Conservation (phyloP, 352 stramenopile species). For the Globisporangium orthogonon region DNA sequence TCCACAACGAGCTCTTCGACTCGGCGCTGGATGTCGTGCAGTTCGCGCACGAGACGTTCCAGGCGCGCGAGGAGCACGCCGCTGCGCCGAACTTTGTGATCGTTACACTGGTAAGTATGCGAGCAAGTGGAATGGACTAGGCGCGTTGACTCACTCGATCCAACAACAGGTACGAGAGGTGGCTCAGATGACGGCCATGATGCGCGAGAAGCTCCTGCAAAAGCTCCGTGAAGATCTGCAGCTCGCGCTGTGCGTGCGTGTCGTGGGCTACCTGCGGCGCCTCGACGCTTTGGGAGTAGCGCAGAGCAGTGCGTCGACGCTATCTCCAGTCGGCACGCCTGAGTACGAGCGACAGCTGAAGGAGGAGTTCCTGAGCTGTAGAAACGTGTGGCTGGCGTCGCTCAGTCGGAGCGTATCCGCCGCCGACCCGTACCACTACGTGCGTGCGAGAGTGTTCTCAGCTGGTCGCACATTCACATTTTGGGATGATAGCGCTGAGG, state of each 20-base stretch:
- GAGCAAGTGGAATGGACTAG: neutral
- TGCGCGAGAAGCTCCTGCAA: conserved; percentile 75
- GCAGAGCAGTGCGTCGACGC: conserved; percentile 7
- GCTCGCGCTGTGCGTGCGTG: conserved; percentile 70
- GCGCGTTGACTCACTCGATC: neutral
- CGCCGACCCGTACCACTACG: conserved; percentile 79
- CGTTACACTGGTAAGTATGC: conserved; percentile 33
- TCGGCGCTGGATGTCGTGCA: conserved; percentile 94
- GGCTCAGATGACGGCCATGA: conserved; percentile 44
- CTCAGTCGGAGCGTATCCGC: conserved; percentile 47
- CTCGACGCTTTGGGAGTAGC: conserved; percentile 40
- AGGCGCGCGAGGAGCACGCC: conserved; percentile 18
- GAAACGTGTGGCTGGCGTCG: conserved; percentile 70
- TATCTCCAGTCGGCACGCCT: conserved; percentile 20
- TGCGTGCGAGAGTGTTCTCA: conserved; percentile 13
- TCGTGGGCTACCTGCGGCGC: conserved; percentile 74
- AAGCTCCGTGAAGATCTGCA: conserved; percentile 80
- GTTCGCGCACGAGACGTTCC: conserved; percentile 82
- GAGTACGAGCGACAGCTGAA: conserved; percentile 81
- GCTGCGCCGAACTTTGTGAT: conserved; percentile 51
- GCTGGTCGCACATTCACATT: too few relatives aligned
- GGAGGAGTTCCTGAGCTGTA: conserved; percentile 76
- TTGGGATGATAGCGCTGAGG: neutral
- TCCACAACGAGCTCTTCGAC: conserved; percentile 95
- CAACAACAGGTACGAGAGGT: conserved; percentile 44